Evolutionary conservation across 208 protist species (phyloP).

Genomic region (Histomonas meleagridis): DNA sequence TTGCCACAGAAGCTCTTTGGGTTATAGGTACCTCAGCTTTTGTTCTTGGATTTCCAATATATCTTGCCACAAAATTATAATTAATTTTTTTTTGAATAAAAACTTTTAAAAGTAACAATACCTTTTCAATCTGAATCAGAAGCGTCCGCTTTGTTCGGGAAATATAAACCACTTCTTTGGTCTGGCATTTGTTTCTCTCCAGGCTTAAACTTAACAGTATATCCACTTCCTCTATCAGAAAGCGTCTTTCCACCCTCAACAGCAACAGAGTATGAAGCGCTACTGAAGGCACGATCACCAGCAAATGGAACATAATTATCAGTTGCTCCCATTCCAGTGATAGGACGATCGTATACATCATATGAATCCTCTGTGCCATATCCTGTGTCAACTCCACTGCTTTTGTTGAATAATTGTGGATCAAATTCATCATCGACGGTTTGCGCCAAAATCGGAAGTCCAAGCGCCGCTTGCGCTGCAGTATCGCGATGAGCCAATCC

Average conservation of each 20-base stretch:
- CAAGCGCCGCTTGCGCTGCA: neutral
- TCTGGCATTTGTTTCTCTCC: neutral
- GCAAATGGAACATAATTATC: conserved; percentile 16
- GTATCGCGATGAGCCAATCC: neutral
- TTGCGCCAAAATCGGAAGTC: neutral
- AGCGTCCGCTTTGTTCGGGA: too few relatives aligned
- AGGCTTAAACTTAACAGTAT: neutral
- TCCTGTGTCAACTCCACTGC: neutral
- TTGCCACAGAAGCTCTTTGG: neutral
- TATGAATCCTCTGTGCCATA: neutral
- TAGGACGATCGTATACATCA: neutral
- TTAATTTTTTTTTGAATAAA: too few relatives aligned
- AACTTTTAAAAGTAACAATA: too few relatives aligned
- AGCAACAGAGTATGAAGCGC: neutral
- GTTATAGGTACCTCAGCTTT: neutral
- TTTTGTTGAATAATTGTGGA: neutral
- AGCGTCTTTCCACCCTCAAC: neutral
- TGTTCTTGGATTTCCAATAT: neutral
- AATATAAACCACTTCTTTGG: neutral
- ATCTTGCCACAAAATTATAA: neutral
- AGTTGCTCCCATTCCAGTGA: neutral
- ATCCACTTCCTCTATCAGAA: neutral
- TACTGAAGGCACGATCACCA: neutral
- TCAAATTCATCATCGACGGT: neutral
- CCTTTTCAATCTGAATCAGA: too few relatives aligned